Evolutionary conservation across 2,329 filamentous ascomycete species (phyloP).

Genomic region (Lasiodiplodia sp.): DNA sequence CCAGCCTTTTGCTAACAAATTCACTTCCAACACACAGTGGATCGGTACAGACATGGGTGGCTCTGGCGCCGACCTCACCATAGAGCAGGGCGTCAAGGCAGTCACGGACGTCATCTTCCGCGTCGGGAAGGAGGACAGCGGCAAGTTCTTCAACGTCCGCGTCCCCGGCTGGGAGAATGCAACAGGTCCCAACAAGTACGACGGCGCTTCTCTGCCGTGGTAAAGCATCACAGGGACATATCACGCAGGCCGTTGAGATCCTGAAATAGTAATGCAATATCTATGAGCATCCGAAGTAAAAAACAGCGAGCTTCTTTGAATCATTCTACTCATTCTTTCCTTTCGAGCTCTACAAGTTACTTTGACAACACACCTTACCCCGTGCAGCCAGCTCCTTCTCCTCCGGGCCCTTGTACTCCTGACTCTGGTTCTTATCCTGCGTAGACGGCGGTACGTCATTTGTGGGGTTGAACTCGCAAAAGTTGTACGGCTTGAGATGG

Average conservation of each 20-base stretch:
- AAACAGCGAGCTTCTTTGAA: no score
- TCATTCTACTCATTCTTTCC: no score
- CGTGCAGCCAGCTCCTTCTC: no score
- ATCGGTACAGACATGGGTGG: conserved; percentile 55
- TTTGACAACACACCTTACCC: no score
- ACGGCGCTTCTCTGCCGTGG: not conserved
- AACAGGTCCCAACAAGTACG: not conserved
- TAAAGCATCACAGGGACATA: not conserved
- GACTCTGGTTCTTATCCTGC: no score
- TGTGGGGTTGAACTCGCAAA: conserved; percentile 61
- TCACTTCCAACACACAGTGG: conserved; percentile 47
- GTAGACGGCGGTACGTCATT: conserved; percentile 56
- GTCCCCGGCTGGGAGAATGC: conserved; percentile 48
- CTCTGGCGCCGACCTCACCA: conserved; percentile 50
- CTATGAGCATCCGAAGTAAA: no score
- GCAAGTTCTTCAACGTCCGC: conserved; percentile 57
- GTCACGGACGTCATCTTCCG: conserved; percentile 55
- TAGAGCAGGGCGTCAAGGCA: conserved; percentile 49
- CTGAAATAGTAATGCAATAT: not conserved
- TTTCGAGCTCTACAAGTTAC: no score
- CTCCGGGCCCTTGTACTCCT: no score
- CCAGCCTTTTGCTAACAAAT: not conserved
- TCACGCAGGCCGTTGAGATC: not conserved
- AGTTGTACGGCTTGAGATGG: conserved; percentile 59
- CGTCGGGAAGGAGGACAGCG: conserved; percentile 49